These are phyloP conservation scores for Chlorella sp. DNA, from an alignment of 139 green algal species.

Conservation along the genomic window DNA sequence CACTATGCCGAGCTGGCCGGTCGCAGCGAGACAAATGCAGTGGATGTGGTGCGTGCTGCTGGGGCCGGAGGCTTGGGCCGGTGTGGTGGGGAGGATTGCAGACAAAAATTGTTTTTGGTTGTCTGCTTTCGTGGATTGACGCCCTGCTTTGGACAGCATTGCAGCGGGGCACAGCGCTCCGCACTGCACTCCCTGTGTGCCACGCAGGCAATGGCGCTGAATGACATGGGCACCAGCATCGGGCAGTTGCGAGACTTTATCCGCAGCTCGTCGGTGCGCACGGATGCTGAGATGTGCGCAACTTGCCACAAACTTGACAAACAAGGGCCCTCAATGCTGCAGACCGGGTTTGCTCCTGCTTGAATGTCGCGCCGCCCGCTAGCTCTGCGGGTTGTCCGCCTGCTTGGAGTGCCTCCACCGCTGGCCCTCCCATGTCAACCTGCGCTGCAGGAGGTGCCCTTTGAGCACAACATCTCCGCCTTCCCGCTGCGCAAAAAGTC, in stretches of 20 bases:
- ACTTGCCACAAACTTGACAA: background rate
- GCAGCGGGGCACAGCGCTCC: no score
- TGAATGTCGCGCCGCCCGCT: no score
- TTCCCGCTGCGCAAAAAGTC: constrained; percentile 65
- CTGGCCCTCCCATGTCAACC: no score
- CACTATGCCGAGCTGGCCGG: constrained; percentile 79
- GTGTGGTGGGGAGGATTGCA: no score
- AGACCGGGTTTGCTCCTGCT: no score
- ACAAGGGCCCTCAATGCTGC: no score
- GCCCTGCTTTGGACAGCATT: no score
- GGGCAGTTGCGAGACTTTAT: constrained; percentile 59
- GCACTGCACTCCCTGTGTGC: background rate
- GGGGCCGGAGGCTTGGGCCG: background rate
- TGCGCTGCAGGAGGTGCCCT: constrained; percentile 60
- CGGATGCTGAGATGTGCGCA: background rate
- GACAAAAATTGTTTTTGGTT: no score
- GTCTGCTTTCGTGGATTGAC: no score
- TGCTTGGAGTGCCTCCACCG: background rate
- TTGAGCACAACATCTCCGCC: constrained; percentile 67
- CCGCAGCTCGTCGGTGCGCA: background rate
- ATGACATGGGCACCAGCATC: constrained; percentile 71
- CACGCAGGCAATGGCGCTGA: constrained; percentile 69
- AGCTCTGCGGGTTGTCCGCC: background rate
- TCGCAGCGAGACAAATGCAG: constrained; percentile 70
- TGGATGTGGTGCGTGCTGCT: constrained; percentile 61